A percentile compares a stretch with the other conserved stretches of the same genome.
Conservation (phyloP, 805 yeast species). For the Starmerella apicola region DNA sequence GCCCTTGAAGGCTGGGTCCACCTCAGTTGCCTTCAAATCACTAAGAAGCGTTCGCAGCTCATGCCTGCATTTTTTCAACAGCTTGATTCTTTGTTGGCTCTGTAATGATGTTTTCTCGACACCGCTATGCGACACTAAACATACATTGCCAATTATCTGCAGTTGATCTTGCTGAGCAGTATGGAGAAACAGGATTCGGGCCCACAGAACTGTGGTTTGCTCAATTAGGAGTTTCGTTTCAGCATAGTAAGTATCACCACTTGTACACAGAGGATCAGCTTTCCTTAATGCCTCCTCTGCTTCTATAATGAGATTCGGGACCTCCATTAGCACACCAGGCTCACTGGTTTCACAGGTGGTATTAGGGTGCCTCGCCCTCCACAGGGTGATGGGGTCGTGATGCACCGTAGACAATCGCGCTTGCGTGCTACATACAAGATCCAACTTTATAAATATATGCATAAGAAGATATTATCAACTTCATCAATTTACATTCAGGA, state of each 20-base stretch:
- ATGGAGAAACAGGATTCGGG: constrained; percentile 34
- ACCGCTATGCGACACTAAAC: constrained; percentile 23
- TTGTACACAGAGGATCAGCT: constrained; percentile 42
- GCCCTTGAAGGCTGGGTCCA: constrained; percentile 13
- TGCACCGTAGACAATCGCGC: no score
- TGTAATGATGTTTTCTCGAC: constrained; percentile 17
- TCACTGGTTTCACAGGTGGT: no score
- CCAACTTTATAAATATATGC: no score
- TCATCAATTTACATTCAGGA: no score
- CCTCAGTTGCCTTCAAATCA: constrained; percentile 12
- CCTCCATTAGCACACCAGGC: no score
- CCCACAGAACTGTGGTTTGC: constrained; percentile 32
- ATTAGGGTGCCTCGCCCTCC: no score
- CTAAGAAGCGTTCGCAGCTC: constrained; percentile 18
- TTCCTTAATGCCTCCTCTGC: constrained; percentile 37
- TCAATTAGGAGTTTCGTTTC: constrained; percentile 31
- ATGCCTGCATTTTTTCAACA: constrained; percentile 6
- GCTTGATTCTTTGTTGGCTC: constrained; percentile 7
- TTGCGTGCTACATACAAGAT: no score
- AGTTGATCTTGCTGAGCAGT: constrained; percentile 39
- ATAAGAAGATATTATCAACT: no score
- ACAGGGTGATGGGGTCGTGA: no score
- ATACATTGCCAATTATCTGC: constrained; percentile 27
- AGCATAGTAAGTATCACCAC: constrained; percentile 34
- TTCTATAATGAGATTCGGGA: constrained; percentile 33